phyloP scores from a whole-genome alignment of 805 yeast species.

The Metschnikowia henanensis region DNA sequence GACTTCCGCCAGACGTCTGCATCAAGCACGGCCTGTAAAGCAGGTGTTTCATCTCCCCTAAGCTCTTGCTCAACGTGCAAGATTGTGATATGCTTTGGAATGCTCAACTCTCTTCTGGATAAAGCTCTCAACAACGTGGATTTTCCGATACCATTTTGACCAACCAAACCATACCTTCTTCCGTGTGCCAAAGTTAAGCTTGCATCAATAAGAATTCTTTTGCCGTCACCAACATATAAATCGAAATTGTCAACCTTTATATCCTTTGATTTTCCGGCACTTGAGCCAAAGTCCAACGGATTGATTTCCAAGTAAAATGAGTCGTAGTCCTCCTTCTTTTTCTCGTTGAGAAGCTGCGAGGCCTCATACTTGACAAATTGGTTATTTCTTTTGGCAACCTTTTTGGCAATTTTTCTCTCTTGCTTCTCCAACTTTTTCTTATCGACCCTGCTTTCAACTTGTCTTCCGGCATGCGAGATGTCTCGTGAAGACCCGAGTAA shows the following conservation, averaged over 20 bases:
- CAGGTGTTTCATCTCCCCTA: constrained; percentile 87
- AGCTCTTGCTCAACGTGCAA: constrained; percentile 98
- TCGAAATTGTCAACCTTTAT: constrained; percentile 92
- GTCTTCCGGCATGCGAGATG: constrained; percentile 88
- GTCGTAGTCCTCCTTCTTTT: constrained; percentile 77
- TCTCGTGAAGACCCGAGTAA: constrained; percentile 77
- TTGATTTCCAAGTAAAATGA: constrained; percentile 93
- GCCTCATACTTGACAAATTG: constrained; percentile 89
- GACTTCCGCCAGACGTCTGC: constrained; percentile 99
- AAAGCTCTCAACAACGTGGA: constrained; percentile 90
- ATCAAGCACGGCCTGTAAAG: constrained; percentile 93
- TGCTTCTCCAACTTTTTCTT: constrained; percentile 96
- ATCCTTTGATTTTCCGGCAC: constrained; percentile 96
- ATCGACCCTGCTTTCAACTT: constrained; percentile 92
- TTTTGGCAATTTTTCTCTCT: constrained; percentile 95
- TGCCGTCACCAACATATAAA: constrained; percentile 93
- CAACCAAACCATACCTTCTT: constrained; percentile 94
- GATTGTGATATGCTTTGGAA: constrained; percentile 94
- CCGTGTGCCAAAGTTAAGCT: constrained; percentile 87
- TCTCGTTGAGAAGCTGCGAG: constrained; percentile 76
- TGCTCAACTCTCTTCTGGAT: constrained; percentile 88
- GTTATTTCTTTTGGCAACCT: constrained; percentile 88
- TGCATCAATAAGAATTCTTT: constrained; percentile 87
- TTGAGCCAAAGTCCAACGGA: constrained; percentile 81
- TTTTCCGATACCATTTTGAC: constrained; percentile 99